Base-by-base conservation (phyloP, 805 yeast species). In the Ascoidea rubescens region DNA sequence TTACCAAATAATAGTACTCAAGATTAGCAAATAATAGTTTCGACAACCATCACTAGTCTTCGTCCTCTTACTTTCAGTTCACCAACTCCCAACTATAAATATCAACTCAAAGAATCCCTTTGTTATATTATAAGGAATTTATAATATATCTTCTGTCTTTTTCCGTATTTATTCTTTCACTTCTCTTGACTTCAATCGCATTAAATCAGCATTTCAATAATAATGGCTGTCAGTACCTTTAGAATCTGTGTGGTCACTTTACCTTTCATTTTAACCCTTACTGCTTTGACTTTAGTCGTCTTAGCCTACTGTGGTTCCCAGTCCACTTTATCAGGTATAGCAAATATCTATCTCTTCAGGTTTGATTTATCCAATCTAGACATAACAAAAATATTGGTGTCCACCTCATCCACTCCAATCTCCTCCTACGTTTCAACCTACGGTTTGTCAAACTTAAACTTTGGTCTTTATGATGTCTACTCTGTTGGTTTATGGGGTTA, bases 401-500 rank as follows among this genome's bases (percentile, higher is more conserved):
- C 48, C 50, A 46, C 62, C 8, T 50, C 55, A 2, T 43, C 57
- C 1, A n/a, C 60, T 5, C 50, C 54, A 4, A 43, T 53, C 54
- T 8, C 56, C 3, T 51, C 60, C 16, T 52, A 57, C 47, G 43
- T 54, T 51, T 45, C 60, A 12, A 16, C 48, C 5, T 37, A 49
- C 33, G 43, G 44, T 46, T 47, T 55, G 7, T 45, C 56, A 28
- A 54, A 57, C 21, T 31, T 59, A n/a, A 59, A 56, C 5, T 56
- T 71, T 2, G 76, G 75, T 2, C 58, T 79, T 6, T 62, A 75
- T 3, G 73, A 72, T 47, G 67, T 74, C 32, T 77, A 77, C 57
- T 71, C 76, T 14, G 67, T 80, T 42, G 85, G 87, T 44, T 65
- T 78, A 57, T 82, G 84, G 77, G 83, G 84, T 30, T 81, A 78